These are phyloP conservation scores for Colletotrichum sidae DNA, from an alignment of 2,329 filamentous ascomycete species.

Conservation along the genomic window DNA sequence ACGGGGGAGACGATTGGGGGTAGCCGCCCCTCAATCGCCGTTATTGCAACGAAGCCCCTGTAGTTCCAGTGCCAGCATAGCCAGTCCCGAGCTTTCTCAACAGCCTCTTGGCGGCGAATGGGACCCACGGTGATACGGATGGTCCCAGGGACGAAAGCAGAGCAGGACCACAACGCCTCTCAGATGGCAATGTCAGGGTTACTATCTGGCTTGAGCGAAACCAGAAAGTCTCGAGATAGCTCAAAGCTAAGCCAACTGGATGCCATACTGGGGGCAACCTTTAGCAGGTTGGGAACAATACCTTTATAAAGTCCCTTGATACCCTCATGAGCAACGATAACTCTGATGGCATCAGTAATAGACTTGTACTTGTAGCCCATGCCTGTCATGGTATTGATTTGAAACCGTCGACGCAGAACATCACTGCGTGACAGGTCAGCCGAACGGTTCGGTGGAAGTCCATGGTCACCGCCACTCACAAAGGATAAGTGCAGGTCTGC, in stretches of 20 bases:
- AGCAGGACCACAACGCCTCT: neutral
- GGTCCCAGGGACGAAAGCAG: too few relatives aligned
- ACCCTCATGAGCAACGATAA: slow-evolving; percentile 88
- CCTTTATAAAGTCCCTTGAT: slow-evolving; percentile 92
- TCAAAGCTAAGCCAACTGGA: slow-evolving; percentile 99
- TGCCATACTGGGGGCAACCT: slow-evolving; percentile 98
- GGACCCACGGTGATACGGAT: too few relatives aligned
- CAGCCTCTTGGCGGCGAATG: too few relatives aligned
- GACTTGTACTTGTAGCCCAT: slow-evolving; percentile 97
- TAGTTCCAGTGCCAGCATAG: too few relatives aligned
- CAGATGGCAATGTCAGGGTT: slow-evolving; percentile 40
- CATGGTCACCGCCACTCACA: slow-evolving; percentile 68
- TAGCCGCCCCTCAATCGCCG: too few relatives aligned
- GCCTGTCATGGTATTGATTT: slow-evolving; percentile 99
- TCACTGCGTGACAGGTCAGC: slow-evolving; percentile 67
- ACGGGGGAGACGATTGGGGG: too few relatives aligned
- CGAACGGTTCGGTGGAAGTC: neutral
- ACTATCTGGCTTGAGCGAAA: slow-evolving; percentile 66
- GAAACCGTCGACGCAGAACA: slow-evolving; percentile 91
- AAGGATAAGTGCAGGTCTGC: slow-evolving; percentile 98
- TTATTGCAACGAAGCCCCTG: too few relatives aligned
- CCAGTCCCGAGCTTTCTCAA: too few relatives aligned
- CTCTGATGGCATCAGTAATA: slow-evolving; percentile 82
- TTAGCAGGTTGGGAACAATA: slow-evolving; percentile 93
- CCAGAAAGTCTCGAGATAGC: slow-evolving; percentile 87